Conservation (phyloP, 306 rosid species). For the Lablab purpureus region DNA sequence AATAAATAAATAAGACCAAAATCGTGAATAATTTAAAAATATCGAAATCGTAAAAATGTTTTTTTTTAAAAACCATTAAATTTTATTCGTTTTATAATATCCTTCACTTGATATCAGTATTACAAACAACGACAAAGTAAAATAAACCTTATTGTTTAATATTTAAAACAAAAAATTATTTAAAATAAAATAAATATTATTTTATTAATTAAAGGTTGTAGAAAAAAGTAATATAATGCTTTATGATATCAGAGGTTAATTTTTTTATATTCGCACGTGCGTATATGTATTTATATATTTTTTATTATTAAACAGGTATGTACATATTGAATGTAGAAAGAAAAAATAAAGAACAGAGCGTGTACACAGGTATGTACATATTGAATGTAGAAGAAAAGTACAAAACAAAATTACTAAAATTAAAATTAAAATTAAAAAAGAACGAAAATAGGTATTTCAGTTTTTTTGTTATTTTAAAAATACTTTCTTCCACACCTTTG, state of each 20-base stretch:
- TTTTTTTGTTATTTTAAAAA: neutral
- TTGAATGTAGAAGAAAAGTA: neutral
- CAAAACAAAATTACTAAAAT: neutral
- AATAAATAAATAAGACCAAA: no score
- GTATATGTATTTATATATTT: neutral
- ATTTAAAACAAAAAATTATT: neutral
- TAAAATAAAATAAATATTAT: neutral
- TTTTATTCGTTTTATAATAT: no score
- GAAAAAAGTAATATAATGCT: neutral
- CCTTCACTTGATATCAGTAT: no score
- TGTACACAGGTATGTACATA: neutral
- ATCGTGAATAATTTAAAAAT: no score
- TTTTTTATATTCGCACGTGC: neutral
- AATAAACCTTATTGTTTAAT: neutral
- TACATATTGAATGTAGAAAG: neutral
- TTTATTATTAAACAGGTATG: neutral
- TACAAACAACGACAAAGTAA: no score
- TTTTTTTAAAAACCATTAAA: no score
- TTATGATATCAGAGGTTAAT: neutral
- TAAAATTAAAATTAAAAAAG: neutral
- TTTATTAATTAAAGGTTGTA: neutral
- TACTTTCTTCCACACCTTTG: neutral
- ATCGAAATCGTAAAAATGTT: no score
- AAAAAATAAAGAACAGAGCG: neutral
- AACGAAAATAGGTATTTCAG: neutral